Conservation (phyloP, 2,329 filamentous ascomycete genomes). For the Apiospora malaysiana region DNA sequence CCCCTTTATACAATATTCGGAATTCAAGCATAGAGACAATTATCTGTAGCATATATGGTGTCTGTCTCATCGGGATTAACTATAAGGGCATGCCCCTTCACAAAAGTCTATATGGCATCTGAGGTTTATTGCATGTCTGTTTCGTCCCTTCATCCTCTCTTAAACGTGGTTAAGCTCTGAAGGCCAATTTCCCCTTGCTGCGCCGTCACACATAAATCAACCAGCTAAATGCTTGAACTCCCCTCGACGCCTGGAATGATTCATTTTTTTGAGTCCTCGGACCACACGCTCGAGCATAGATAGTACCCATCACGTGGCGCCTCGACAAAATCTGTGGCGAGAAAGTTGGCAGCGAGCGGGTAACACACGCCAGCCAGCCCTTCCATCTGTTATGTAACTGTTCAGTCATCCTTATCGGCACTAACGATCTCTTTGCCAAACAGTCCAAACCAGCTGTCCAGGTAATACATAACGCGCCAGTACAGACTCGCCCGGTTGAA, state of each 20-base stretch:
- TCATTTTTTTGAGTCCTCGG: not conserved
- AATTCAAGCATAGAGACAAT: not conserved
- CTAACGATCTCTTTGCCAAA: slow-evolving; percentile 65
- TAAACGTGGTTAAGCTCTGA: not conserved
- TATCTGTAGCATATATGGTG: not conserved
- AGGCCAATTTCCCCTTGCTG: not conserved
- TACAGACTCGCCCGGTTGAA: slow-evolving; percentile 70
- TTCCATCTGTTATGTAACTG: not conserved
- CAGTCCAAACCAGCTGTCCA: slow-evolving; percentile 63
- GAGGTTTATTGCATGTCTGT: not conserved
- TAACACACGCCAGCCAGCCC: not conserved
- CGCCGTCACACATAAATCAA: slow-evolving; percentile 4
- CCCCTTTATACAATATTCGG: slow-evolving; percentile 7
- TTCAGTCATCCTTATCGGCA: slow-evolving; percentile 63
- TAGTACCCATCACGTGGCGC: not conserved
- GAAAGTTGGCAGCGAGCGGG: not conserved
- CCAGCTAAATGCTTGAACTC: slow-evolving; percentile 11
- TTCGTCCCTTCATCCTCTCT: slow-evolving; percentile 3
- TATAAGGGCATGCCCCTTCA: not conserved
- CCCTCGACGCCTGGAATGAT: slow-evolving; percentile 10
- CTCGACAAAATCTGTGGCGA: not conserved
- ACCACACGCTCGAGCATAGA: not conserved
- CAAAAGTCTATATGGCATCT: not conserved
- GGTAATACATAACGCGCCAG: slow-evolving; percentile 70
- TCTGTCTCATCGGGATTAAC: not conserved